phyloP scores from a whole-genome alignment of 768 basidiomycete species.

The Tricholoma sp. region DNA sequence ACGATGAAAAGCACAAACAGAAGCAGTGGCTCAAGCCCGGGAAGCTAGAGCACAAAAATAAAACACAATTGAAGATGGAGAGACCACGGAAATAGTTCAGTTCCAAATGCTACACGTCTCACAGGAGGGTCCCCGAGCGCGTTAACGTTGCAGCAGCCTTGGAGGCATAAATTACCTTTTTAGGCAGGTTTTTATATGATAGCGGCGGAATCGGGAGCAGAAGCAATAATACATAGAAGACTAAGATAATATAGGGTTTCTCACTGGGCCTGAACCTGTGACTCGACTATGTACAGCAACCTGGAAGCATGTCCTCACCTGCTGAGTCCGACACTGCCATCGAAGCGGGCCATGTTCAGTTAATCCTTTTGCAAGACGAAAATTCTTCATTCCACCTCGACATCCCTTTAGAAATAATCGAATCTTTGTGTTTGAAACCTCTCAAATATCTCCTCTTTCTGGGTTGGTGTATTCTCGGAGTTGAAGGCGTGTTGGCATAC shows the following conservation, averaged over 20 bases:
- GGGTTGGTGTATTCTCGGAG: conserved; percentile 15
- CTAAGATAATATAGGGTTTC: too few species aligned
- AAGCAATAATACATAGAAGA: too few species aligned
- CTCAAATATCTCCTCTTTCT: conserved; percentile 13
- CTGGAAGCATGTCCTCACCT: conserved; percentile 1
- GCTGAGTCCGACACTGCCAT: conserved; percentile 3
- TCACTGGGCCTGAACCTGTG: too few species aligned
- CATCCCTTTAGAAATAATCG: conserved; percentile 10
- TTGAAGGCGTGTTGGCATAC: conserved; percentile 8
- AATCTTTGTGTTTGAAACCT: conserved; percentile 9
- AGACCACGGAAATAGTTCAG: not conserved
- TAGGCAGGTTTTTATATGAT: too few species aligned
- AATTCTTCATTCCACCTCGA: conserved; percentile 12
- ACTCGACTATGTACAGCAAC: not conserved
- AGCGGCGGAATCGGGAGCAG: too few species aligned
- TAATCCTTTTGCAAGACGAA: conserved; percentile 5
- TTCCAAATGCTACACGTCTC: too few species aligned
- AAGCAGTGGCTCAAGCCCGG: not conserved
- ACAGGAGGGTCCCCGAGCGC: too few species aligned
- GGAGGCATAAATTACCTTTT: too few species aligned
- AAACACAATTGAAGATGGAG: not conserved
- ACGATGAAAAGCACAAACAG: not conserved
- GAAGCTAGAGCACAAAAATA: not conserved
- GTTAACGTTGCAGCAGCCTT: too few species aligned
- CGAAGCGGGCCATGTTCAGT: conserved; percentile 9